A percentile compares a stretch with the other conserved stretches of the same genome.
Conservation (phyloP, 108 stramenopile species). For the Skeletonema marinoi region DNA sequence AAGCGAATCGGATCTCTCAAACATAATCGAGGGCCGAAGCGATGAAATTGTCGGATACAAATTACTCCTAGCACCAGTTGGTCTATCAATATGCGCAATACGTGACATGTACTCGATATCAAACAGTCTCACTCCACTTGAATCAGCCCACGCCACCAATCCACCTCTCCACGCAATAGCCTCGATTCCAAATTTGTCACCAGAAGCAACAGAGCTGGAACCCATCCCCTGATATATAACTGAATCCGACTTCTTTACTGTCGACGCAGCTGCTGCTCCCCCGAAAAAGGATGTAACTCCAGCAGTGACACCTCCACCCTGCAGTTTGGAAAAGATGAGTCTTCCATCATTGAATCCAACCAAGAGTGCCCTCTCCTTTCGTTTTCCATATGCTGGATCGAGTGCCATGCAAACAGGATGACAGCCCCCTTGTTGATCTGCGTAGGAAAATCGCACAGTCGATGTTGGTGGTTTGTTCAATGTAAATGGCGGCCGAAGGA, state of each 20-base stretch:
- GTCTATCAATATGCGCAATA: constrained; percentile 85
- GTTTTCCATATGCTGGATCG: constrained; percentile 67
- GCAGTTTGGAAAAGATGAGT: constrained; percentile 64
- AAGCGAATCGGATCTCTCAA: constrained; percentile 61
- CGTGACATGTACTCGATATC: constrained; percentile 71
- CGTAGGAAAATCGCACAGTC: constrained; percentile 27
- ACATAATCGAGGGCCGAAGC: constrained; percentile 56
- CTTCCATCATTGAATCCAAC: constrained; percentile 78
- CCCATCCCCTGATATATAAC: constrained; percentile 46
- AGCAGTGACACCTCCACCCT: constrained; percentile 26
- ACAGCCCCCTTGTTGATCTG: not conserved
- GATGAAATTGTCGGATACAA: constrained; percentile 67
- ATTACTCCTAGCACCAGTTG: constrained; percentile 71
- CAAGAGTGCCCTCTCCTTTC: constrained; percentile 57
- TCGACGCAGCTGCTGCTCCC: constrained; percentile 17
- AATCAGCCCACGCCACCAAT: constrained; percentile 83
- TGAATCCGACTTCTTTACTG: constrained; percentile 37
- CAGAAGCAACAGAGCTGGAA: not conserved
- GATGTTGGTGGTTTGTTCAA: constrained; percentile 36
- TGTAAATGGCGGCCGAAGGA: constrained; percentile 31
- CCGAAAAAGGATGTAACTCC: constrained; percentile 33
- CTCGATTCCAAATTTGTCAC: constrained; percentile 59
- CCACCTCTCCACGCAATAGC: constrained; percentile 76
- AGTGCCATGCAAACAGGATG: constrained; percentile 58
- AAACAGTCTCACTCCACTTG: constrained; percentile 70